Percentiles rank a stretch among this genome's conserved stretches.
These are phyloP conservation scores for Colletotrichum graminicola DNA, from an alignment of 2,329 filamentous ascomycete genomes.

Conservation along the genomic window DNA sequence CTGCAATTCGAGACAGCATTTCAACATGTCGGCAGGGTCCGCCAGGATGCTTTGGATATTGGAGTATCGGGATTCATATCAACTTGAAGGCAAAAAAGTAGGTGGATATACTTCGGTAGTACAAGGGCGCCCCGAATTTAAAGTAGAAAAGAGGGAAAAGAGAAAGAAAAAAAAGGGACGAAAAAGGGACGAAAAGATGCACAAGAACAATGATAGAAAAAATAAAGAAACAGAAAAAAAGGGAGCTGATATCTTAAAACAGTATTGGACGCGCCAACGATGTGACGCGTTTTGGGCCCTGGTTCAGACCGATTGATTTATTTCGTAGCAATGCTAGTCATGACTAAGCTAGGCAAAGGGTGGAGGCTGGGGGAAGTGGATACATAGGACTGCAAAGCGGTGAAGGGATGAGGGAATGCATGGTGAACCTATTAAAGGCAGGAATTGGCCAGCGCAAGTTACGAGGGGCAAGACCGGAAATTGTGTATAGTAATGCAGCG, in stretches of 20 bases:
- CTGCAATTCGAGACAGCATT: constrained; percentile 25
- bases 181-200: too few species aligned
- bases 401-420: constrained; percentile 3
- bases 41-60: constrained; percentile 21
- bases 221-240: neutral
- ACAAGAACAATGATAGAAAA: neutral
- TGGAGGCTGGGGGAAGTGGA: neutral
- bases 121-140: neutral
- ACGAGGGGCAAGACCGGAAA: constrained; percentile 19
- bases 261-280: neutral
- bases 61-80: constrained; percentile 36
- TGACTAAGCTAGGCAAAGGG: neutral
- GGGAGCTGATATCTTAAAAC: neutral
- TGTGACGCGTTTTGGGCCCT: neutral
- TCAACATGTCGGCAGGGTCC: constrained; percentile 34
- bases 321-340: neutral
- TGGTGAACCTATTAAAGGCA: constrained; percentile 1
- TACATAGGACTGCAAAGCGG: constrained; percentile 1
- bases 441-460: neutral
- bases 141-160: neutral
- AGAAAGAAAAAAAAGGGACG: too few species aligned
- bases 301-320: neutral
- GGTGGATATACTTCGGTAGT: neutral
- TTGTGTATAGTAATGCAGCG: constrained; percentile 34
- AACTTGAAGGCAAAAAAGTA: constrained; percentile 31